These are phyloP conservation scores for Straminergon stramineum DNA, from an alignment of 225 moss, liverwort and hornwort genomes.

Conservation along the genomic window DNA sequence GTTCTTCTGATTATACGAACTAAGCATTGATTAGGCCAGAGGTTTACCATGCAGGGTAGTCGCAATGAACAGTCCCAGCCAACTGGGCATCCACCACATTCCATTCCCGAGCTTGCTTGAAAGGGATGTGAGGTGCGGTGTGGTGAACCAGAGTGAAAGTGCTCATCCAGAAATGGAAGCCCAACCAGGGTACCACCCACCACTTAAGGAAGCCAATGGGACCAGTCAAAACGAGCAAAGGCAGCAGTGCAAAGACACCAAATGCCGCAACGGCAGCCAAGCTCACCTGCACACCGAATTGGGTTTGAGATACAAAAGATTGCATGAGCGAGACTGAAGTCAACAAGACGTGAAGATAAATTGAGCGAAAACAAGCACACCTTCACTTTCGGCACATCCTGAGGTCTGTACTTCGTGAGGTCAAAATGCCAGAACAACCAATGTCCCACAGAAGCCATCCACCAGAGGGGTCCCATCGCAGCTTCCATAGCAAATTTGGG, in stretches of 20 bases:
- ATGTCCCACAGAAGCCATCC: constrained; percentile 75
- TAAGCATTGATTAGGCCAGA: neutral
- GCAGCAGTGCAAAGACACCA: constrained; percentile 46
- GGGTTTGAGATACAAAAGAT: neutral
- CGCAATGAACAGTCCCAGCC: constrained; percentile 80
- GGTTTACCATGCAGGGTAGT: constrained; percentile 68
- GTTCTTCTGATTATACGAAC: neutral
- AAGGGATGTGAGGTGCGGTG: constrained; percentile 88
- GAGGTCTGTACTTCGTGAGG: constrained; percentile 62
- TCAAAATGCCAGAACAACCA: constrained; percentile 94
- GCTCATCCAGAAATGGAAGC: constrained; percentile 98
- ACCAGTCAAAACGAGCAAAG: constrained; percentile 56
- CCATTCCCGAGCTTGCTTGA: constrained; percentile 83
- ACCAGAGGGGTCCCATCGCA: constrained; percentile 89
- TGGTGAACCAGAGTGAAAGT: constrained; percentile 94
- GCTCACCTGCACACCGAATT: constrained; percentile 40
- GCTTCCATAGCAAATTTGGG: constrained; percentile 61
- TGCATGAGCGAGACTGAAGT: neutral
- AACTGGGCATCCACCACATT: constrained; percentile 69
- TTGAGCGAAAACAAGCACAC: neutral
- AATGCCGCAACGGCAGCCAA: constrained; percentile 69
- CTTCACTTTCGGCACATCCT: constrained; percentile 69
- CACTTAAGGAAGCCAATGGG: constrained; percentile 78
- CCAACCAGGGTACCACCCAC: constrained; percentile 90
- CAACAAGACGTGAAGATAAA: neutral